A percentile compares a stretch with the other conserved stretches of the same genome.
These are phyloP conservation scores for Phanerochaete carnosa DNA, from an alignment of 768 basidiomycete genomes.

Conservation along the genomic window DNA sequence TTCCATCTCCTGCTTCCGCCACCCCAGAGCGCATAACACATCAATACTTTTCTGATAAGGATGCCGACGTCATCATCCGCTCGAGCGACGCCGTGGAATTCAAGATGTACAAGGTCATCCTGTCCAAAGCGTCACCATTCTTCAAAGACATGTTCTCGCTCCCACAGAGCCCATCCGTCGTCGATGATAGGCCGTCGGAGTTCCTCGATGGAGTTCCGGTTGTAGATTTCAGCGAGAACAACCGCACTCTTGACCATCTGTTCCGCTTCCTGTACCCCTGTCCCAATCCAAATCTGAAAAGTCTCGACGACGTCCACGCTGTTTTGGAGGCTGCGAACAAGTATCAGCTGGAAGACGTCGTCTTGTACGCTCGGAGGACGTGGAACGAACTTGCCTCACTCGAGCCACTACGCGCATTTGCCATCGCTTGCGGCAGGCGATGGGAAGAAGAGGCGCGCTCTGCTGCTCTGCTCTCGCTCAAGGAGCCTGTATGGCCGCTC, in stretches of 20 bases:
- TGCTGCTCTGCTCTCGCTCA: conserved; percentile 6
- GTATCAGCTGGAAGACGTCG: conserved; percentile 10
- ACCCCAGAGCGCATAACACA: background rate
- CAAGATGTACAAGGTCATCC: conserved; percentile 8
- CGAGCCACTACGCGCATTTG: conserved; percentile 12
- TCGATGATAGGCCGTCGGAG: background rate
- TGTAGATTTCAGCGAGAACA: conserved; percentile 4
- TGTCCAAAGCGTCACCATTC: conserved; percentile 11
- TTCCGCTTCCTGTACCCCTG: conserved; percentile 11
- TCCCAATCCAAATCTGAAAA: background rate
- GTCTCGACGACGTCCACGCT: background rate
- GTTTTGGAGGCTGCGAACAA: conserved; percentile 11
- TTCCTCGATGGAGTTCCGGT: conserved; percentile 8
- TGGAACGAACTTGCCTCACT: background rate
- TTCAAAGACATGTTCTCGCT: conserved; percentile 12
- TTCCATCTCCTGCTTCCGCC: background rate
- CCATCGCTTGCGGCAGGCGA: conserved; percentile 8
- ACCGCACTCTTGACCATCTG: conserved; percentile 6
- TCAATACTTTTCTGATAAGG: conserved; percentile 10
- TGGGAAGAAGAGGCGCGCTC: conserved; percentile 8
- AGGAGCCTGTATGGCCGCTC: conserved; percentile 11
- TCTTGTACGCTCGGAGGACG: background rate
- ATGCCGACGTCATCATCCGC: conserved; percentile 12
- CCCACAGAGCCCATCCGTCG: conserved; percentile 1
- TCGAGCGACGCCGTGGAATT: conserved; percentile 7